phyloP scores from a whole-genome alignment of 441 rosid species.

The Pelargonium fulgidum region DNA sequence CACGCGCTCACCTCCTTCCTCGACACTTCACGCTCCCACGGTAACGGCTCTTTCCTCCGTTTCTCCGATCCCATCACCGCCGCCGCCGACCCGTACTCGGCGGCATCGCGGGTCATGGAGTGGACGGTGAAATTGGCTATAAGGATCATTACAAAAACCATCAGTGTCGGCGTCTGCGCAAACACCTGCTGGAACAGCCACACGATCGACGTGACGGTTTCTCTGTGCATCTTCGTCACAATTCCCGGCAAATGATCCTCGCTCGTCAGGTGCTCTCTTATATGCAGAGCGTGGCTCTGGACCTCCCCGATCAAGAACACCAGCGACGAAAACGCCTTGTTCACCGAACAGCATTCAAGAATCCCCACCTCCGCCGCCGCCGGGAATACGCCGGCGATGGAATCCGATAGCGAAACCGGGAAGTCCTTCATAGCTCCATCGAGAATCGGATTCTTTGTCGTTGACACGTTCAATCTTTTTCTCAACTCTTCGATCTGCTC shows the following conservation, averaged over 20 bases:
- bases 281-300: neutral
- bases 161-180: neutral
- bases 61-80: neutral
- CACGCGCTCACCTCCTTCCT: neutral
- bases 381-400: too few species aligned
- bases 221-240: neutral
- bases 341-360: slow-evolving; percentile 1
- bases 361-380: neutral
- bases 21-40: neutral
- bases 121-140: slow-evolving; percentile 3
- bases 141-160: neutral
- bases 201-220: neutral
- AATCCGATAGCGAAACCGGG: too few species aligned
- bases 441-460: neutral
- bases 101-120: neutral
- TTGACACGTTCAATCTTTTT: neutral
- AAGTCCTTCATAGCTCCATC: neutral
- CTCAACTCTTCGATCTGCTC: neutral
- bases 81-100: neutral
- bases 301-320: neutral
- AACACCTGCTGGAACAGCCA: slow-evolving; percentile 2
- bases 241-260: neutral
- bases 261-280: neutral
- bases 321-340: neutral
- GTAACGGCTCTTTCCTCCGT: neutral